phyloP scores from a whole-genome alignment of 1,284 basidiomycete genomes.

The Moesziomyces sp. region DNA sequence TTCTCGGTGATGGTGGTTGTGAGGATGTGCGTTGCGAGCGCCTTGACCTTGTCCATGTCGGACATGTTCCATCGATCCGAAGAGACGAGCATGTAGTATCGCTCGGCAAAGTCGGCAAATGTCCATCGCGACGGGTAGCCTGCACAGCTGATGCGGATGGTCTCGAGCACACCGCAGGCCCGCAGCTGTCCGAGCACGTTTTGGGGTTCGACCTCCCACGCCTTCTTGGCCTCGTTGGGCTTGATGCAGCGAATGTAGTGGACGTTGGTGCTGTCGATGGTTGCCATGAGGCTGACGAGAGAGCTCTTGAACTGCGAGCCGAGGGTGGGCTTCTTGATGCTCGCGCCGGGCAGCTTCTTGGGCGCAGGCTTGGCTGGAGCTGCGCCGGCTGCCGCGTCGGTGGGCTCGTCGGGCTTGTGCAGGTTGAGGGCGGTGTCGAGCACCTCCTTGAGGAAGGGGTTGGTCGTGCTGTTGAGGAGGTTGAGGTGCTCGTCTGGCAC shows the following conservation, averaged over 20 bases:
- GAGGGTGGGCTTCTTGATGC: constrained; percentile 89
- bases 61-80: constrained; percentile 80
- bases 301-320: constrained; percentile 99
- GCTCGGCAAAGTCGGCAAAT: constrained; percentile 98
- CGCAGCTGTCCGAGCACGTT: constrained; percentile 94
- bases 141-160: constrained; percentile 97
- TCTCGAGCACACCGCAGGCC: constrained; percentile 98
- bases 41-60: constrained; percentile 70
- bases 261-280: constrained; percentile 95
- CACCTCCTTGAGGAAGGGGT: constrained; percentile 92
- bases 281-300: constrained; percentile 93
- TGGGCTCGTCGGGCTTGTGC: constrained; percentile 47
- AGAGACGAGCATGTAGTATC: constrained; percentile 95
- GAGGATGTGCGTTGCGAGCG: constrained; percentile 86
- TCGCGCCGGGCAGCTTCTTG: constrained; percentile 71
- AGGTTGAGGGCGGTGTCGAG: constrained; percentile 73
- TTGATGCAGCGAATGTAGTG: constrained; percentile 99
- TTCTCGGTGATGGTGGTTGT: constrained; percentile 87
- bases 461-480: constrained; percentile 84
- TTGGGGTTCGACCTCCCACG: constrained; percentile 96
- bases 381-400: constrained; percentile 15
- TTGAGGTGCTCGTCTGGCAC: constrained; percentile 97
- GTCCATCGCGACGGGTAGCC: constrained; percentile 99
- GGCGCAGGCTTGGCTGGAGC: constrained; percentile 43
- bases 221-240: constrained; percentile 94